A percentile compares a stretch with the other conserved stretches of the same genome.
Evolutionary conservation across 129 eudicot species (phyloP).

Genomic region (Flaveria sonorensis): DNA sequence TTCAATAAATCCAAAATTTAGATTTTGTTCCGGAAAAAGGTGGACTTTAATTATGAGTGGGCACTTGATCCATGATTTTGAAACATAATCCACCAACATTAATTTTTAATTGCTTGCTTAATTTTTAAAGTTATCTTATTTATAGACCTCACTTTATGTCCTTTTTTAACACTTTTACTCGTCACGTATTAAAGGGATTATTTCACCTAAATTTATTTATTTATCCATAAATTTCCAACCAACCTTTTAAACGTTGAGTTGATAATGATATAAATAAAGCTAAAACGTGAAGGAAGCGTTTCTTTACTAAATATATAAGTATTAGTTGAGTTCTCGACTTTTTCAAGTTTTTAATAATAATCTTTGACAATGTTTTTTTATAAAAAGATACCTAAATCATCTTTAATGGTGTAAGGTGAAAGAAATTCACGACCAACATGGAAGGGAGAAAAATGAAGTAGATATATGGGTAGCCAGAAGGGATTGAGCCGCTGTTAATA

Average conservation of each 20-base stretch:
- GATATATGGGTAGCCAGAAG: too few relatives aligned
- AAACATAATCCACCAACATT: neutral
- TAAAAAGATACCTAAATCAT: too few relatives aligned
- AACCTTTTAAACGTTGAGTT: neutral
- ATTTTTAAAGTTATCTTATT: neutral
- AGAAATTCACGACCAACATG: too few relatives aligned
- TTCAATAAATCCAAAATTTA: neutral
- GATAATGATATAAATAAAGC: neutral
- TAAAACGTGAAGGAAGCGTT: neutral
- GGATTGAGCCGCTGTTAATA: too few relatives aligned
- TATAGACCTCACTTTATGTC: neutral
- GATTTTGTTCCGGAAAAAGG: neutral
- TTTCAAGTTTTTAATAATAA: neutral
- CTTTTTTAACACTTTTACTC: neutral
- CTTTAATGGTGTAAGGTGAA: too few relatives aligned
- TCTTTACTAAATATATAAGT: too few relatives aligned
- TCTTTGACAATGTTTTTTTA: neutral
- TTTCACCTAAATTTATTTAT: neutral
- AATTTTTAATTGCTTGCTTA: neutral
- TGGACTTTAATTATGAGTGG: neutral
- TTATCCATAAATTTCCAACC: neutral
- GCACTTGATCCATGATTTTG: neutral
- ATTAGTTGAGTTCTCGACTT: too few relatives aligned
- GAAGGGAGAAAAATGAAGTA: too few relatives aligned
- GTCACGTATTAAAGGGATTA: neutral